Conservation (phyloP, 2,329 filamentous ascomycete genomes). For the Paracamarosporium sp. region DNA sequence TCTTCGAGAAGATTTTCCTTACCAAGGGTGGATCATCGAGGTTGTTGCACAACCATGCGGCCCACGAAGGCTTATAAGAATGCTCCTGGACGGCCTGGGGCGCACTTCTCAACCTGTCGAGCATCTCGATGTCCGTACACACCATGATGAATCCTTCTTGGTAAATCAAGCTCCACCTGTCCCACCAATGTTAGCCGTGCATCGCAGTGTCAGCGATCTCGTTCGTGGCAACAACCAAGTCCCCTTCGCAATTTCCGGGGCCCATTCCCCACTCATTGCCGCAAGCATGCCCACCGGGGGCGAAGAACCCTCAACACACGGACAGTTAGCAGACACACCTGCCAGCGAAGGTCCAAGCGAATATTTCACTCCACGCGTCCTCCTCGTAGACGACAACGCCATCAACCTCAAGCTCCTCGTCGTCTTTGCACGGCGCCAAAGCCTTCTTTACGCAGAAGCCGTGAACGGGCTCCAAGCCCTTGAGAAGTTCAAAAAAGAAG, state of each 20-base stretch:
- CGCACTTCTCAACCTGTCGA: constrained; percentile 22
- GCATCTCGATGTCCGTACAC: constrained; percentile 19
- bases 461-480: constrained; percentile 42
- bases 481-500: constrained; percentile 29
- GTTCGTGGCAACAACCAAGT: constrained; percentile 5
- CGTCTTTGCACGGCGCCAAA: constrained; percentile 50
- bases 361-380: constrained; percentile 38
- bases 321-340: not conserved
- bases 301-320: not conserved
- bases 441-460: constrained; percentile 34
- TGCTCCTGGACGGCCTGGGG: constrained; percentile 30
- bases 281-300: constrained; percentile 6
- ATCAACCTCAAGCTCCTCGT: constrained; percentile 46
- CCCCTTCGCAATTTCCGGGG: not conserved
- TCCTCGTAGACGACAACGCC: constrained; percentile 43
- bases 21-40: constrained; percentile 33
- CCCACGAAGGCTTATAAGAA: constrained; percentile 32
- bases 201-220: constrained; percentile 34
- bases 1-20: constrained; percentile 26
- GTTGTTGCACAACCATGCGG: constrained; percentile 37
- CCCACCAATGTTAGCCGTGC: constrained; percentile 14
- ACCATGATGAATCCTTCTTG: constrained; percentile 18
- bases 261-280: constrained; percentile 13
- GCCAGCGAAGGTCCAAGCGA: constrained; percentile 10
- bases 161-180: not conserved